Base-by-base conservation (phyloP, 148 eudicot species). In the Fagopyrum tataricum region DNA sequence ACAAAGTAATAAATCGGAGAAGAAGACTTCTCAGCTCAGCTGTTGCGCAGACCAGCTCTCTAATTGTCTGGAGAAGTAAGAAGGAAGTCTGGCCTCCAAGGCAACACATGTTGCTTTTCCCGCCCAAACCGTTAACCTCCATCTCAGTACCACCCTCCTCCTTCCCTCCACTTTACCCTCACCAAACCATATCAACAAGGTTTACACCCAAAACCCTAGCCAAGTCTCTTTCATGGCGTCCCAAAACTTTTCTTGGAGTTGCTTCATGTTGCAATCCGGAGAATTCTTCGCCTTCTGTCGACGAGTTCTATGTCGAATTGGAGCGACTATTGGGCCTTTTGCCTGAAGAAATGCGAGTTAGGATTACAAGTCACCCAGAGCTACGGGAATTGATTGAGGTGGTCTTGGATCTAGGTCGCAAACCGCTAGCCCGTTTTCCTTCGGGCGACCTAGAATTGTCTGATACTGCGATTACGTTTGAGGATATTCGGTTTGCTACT, bases 351-450 rank as follows among this genome's bases (percentile, higher is more conserved):
- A 91, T 91, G 93, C 77, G 91, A 72, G 73, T 74, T 42, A 79
- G 84, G 75, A 72, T 88, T 13, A 74, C 73, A 61, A 82, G 84
- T 44, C 97, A 91, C 71, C 77, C 84, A 31, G 93, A 94, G 74
- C 79, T 82, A 71, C 81, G 66, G 24, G 83, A 85, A 18, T 77
- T 94, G 77, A 89, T 91, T 70, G 97, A 94, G 73, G 93, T 94
- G 67, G 98, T 94, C 14, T 75, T 94, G 93, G 98, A 94, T 72
- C 78, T 94, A 82, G 98, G 98, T 20, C 84, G 98, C 3, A 85
- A 74, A 73, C 98, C 96, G 11, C 43, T 91, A 21, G 96, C 98
- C 23, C 82, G 98, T 42, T 89, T 94, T 58, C 97, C 96, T 39
- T 84, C 88, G 0, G 98, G 98, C 2, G 97, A 94, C 81, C 85